Percentiles rank a stretch among this genome's conserved stretches.
Conservation (phyloP, 2,329 filamentous ascomycete species). For the Epicoccum sorghinum region DNA sequence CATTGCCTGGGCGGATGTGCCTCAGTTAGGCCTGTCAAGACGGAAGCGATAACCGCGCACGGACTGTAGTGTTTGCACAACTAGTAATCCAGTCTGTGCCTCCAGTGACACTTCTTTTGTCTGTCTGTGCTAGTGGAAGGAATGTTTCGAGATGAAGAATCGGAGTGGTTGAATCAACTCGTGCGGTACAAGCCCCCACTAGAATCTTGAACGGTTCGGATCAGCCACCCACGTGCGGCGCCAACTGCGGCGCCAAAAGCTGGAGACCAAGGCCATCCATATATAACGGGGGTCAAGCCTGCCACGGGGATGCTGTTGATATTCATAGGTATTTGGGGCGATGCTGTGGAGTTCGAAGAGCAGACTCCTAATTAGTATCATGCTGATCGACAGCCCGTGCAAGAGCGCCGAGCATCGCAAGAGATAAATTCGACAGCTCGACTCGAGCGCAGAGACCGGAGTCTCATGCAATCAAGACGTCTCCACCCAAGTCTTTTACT, state of each 20-base stretch:
- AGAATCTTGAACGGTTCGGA: not conserved
- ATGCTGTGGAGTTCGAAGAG: no score
- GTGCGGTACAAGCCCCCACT: not conserved
- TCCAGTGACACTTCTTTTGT: not conserved
- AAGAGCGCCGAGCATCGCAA: no score
- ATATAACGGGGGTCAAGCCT: no score
- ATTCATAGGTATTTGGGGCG: no score
- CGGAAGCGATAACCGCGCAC: constrained; percentile 2
- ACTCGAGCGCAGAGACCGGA: no score
- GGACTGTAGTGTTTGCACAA: not conserved
- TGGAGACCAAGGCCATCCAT: no score
- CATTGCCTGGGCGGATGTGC: constrained; percentile 1
- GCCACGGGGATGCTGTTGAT: no score
- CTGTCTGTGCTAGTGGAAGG: not conserved
- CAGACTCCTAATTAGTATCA: no score
- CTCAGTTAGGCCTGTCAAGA: constrained; percentile 4
- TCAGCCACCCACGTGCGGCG: not conserved
- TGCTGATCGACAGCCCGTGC: no score
- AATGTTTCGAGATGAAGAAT: not conserved
- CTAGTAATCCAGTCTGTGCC: not conserved
- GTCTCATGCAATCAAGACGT: constrained; percentile 41
- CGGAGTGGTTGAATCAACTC: not conserved
- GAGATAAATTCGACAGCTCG: no score
- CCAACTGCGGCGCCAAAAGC: not conserved
- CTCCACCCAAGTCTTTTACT: constrained; percentile 39